Evolutionary conservation across 2,329 filamentous ascomycete genomes (phyloP), one percentile per base, ranked within the genome.

Genomic region (Ustulina deusta): DNA sequence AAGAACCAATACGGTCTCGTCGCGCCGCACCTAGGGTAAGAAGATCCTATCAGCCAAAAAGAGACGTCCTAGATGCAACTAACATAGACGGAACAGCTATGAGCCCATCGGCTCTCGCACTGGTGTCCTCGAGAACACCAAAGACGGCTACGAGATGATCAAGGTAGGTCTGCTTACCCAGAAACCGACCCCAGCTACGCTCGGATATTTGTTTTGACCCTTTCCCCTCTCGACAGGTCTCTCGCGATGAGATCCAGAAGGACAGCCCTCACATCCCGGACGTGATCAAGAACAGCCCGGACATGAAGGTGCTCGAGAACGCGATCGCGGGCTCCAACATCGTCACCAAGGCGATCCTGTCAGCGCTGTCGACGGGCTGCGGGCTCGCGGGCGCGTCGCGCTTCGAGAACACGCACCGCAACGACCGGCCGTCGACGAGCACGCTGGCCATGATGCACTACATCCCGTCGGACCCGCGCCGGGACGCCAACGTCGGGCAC

Each of bases 1-100:
- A 87, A 87, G 83, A 87, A 87, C 74, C 82, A 87, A 74, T 86
- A 83, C 71, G 85, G 85, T 3, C 82, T 87, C 6, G 81, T 87
- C 55, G 82, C 83, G 27, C 82, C 84, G 4, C 85, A 87, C 75
- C 81, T 86, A 29, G 85, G 84, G 78, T 85, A 75, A 68, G 78
- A 75, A 69, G 79, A 74, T 10, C 17, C 25, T 51, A n/a, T n/a
- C 27, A 15, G 11, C 22, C 17, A 5, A n/a, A 51, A 56, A 46
- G 9, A 25, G 6, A 40, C 25, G 32, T 9, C 7, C 5, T 3
- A 36, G 2, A 40, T 42, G 52, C 32, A 13, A 51, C 69, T 72
- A 20, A 71, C 7, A 60, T 4, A 2, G 3, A 11, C 2, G 22
- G 22, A 60, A 49, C 52, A 82, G 82, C 48, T 86, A 85, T 68